Evolutionary conservation across 2,329 filamentous ascomycete genomes (phyloP), one percentile per base, ranked within the genome.

Genomic region (Sphaerostilbella broomeana): DNA sequence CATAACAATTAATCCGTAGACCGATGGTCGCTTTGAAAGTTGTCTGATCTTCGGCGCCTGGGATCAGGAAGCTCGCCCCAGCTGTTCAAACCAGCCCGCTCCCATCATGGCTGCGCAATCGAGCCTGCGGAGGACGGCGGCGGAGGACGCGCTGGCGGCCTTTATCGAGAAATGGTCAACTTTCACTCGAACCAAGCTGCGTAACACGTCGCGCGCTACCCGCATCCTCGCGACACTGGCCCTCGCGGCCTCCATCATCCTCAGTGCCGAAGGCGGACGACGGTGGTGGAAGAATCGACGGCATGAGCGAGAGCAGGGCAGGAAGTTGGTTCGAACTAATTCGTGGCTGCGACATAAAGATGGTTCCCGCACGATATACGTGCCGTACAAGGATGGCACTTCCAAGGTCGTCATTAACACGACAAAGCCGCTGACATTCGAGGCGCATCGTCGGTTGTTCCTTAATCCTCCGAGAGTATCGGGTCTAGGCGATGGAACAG

Each of bases 311-410:
- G 88, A 92, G 52, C 84, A 88, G 51, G 89, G 89, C 5, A 73
- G 78, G 47, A 84, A 85, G 48, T 73, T 98, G 38, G 69, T 97
- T 47, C 79, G 92, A 42, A 83, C 86, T 44, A 98, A 98, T 63
- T 97, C 90, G 21, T 94, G 88, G 54, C 71, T 97, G 47, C 79
- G 85, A 63, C 87, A 90, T 53, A 95, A 95, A 65, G 92, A 97
- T 69, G 92, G 92, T 35, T 90, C 87, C 34, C 76, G 92, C 40
- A 94, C 88, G 11, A 92, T 98, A 43, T 97, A 92, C 57, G 92
- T 98, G 19, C 89, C 90, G 2, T 92, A 95, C 63, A 87, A 86
- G 61, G 77, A 88, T 50, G 73, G 80, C 38, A 95, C 88, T 2
- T 84, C 88, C 50, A 94, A 94, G 61, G 90, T 98, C 33, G 83